Conservation (phyloP, 768 basidiomycete species). For the Gymnopilus dilepis region DNA sequence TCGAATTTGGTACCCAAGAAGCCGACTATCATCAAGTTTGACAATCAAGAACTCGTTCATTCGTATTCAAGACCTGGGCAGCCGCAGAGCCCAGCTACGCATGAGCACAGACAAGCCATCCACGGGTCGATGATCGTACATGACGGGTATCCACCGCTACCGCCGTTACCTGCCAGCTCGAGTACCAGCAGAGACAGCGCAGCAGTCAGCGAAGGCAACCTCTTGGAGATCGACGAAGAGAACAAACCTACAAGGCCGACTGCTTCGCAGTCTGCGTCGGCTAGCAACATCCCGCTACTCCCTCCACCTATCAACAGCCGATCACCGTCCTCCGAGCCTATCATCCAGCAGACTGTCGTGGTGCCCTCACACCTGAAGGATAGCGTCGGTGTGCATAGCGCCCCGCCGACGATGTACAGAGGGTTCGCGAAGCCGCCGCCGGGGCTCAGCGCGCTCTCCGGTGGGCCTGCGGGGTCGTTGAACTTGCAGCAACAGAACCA, state of each 20-base stretch:
- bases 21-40: constrained; percentile 83
- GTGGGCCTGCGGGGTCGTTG: constrained; percentile 16
- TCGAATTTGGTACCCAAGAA: constrained; percentile 40
- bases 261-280: not conserved
- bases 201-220: constrained; percentile 25
- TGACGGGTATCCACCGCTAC: constrained; percentile 39
- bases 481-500: constrained; percentile 9
- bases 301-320: constrained; percentile 7
- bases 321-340: constrained; percentile 3
- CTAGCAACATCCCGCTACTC: not conserved
- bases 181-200: constrained; percentile 10
- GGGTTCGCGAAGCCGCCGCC: constrained; percentile 30
- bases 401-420: constrained; percentile 48
- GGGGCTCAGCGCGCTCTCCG: constrained; percentile 3
- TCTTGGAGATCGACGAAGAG: constrained; percentile 34
- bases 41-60: constrained; percentile 73
- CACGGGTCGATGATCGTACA: constrained; percentile 34
- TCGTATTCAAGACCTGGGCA: constrained; percentile 68
- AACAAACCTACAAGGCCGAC: constrained; percentile 14
- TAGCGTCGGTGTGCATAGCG: constrained; percentile 47
- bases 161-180: constrained; percentile 26
- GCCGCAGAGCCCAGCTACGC: constrained; percentile 48
- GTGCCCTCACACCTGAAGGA: constrained; percentile 36
- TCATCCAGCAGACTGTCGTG: constrained; percentile 32
- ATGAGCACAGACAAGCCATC: constrained; percentile 52